Base-by-base conservation (phyloP, 1,284 basidiomycete genomes). In the Neotropicomus parvogracilis region DNA sequence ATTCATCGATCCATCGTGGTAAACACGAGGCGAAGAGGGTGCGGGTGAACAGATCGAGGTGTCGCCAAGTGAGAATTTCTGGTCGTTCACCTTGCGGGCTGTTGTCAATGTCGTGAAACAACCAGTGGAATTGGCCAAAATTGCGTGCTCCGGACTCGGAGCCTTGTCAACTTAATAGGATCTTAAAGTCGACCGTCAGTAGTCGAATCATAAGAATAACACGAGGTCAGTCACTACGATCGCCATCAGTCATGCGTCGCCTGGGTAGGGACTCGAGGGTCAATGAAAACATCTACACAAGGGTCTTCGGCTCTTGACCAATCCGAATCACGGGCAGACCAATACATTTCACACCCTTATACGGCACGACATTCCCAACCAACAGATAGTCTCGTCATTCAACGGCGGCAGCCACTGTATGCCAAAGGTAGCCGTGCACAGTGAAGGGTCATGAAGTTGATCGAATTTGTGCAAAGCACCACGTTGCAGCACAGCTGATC, bases 1-100 rank as follows among this genome's bases (percentile, higher is more conserved):
- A 49, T 50, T 50, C 40, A 66, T 58, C 53, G 36, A 42, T 51
- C 39, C 62, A 64, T 54, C 62, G 62, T 64, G 62, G 64, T 54
- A 42, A 58, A 65, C 65, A 67, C 56, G 62, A 67, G 65, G 65
- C 35, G 35, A 27, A 41, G 49, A 59, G 54, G 54, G 52, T 51
- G 39, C 44, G 51, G 47, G 38, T 33, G 48, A 48, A 42, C 43
- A 43, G 52, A 56, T 60, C 35, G 31, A 57, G 48, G 31, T 31
- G 40, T 38, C 38, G 38, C 40, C 46, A 59, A 36, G 49, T 34
- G 42, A 62, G 51, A 49, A 50, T 40, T 49, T 40, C 40, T 16
- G 41, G 19, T 28, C 16, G 36, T 52, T 49, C 48, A 43, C 48
- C 60, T 59, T 40, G 50, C 47, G 24, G 8, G 8, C 39, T 34